Evolutionary conservation across 148 eudicot species (phyloP).

Genomic region (Drosera capensis): DNA sequence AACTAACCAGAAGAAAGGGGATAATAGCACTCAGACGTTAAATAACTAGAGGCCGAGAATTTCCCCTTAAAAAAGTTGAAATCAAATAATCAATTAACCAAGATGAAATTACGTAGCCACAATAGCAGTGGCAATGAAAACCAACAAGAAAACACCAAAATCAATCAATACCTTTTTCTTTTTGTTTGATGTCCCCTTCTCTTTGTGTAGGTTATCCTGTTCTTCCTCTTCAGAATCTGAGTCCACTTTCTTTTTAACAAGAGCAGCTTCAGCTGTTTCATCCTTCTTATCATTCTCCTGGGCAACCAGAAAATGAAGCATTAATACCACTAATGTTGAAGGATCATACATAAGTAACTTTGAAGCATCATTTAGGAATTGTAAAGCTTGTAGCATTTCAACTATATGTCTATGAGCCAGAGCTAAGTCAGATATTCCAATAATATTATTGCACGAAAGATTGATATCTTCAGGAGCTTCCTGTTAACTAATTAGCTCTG

Average conservation of each 20-base stretch:
- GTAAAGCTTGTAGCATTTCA: too few relatives aligned
- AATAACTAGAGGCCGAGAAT: too few relatives aligned
- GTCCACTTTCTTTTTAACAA: conserved; percentile 57
- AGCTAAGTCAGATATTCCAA: too few relatives aligned
- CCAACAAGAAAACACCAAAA: not conserved
- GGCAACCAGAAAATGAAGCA: not conserved
- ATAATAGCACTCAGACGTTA: too few relatives aligned
- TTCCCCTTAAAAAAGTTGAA: too few relatives aligned
- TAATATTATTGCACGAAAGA: too few relatives aligned
- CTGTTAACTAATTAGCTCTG: too few relatives aligned
- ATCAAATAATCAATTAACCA: too few relatives aligned
- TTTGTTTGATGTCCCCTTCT: conserved; percentile 77
- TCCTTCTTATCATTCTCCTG: conserved; percentile 68
- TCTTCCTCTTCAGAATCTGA: conserved; percentile 98
- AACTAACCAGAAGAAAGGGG: not conserved
- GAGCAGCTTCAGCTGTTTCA: conserved; percentile 37
- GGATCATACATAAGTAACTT: not conserved
- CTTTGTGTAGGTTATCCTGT: conserved; percentile 60
- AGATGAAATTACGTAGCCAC: conserved; percentile 41
- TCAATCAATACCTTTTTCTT: conserved; percentile 64
- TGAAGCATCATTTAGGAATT: not conserved
- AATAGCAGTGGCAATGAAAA: not conserved
- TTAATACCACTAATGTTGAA: too few relatives aligned
- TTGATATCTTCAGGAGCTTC: too few relatives aligned
- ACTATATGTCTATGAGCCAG: not conserved